Base-by-base conservation (phyloP, 2,329 filamentous ascomycete species). In the Elsinoe arachidis region DNA sequence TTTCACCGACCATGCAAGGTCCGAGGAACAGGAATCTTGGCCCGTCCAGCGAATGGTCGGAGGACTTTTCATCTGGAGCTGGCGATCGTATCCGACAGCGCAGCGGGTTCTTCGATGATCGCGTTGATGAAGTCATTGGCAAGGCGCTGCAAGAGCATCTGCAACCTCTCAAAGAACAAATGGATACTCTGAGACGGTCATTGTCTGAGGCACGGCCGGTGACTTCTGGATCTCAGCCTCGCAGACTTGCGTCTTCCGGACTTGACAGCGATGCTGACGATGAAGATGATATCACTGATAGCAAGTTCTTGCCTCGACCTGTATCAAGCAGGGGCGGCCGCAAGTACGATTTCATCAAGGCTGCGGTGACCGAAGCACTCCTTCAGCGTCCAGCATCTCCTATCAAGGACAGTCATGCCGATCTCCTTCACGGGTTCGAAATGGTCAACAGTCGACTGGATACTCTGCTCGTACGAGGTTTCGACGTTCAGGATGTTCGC, bases 201-300 rank as follows among this genome's bases (percentile, higher is more conserved):
- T 62, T 33, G 61, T 68, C 38, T n/a, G 33, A 47, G 26, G 41
- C 26, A 10, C 38, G 54, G 17, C 54, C 39, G 6, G 7, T 17
- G 7, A 47, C 33, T 35, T 12, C 39, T 14, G 23, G 14, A 34
- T 34, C 39, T 19, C 39, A 41, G 34, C 23, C 41, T 10, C 23
- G 41, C 35, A 23, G 54, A 30, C 64, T 66, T 5, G 64, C 60
- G 30, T 65, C 67, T 2, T 70, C 90, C 30, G 74, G 77, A 2
- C 78, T 82, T 49, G 84, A 95, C 59, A 96, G 92, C 68, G 93
- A 97, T 72, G 92, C 93, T 10, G 92, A 97, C 69, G 91, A 96
- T 61, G 90, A 96, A 67, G 91, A 72, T 59, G 69, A 72, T 6
- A 51, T 66, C 1, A 60, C 95, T 63, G 90, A 96, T 19, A 88